These are phyloP conservation scores for Rhodamnia argentea DNA, from an alignment of 345 rosid species.

Conservation along the genomic window DNA sequence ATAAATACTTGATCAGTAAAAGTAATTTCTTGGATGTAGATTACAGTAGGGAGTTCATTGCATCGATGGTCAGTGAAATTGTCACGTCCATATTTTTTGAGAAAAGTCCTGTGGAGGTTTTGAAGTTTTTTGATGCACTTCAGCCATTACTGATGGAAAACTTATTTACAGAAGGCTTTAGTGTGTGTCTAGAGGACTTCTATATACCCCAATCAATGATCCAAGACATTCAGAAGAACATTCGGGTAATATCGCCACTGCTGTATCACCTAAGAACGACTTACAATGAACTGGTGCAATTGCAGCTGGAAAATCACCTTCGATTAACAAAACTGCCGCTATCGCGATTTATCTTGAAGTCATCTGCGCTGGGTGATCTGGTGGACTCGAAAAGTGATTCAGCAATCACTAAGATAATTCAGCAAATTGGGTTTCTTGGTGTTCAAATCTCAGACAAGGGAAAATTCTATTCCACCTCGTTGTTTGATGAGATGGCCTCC, in stretches of 20 bases:
- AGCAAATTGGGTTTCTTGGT: slow-evolving; percentile 85
- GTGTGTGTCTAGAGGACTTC: slow-evolving; percentile 64
- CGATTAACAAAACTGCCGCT: slow-evolving; percentile 34
- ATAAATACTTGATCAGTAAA: slow-evolving; percentile 39
- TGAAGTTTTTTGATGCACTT: slow-evolving; percentile 56
- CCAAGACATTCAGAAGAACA: slow-evolving; percentile 21
- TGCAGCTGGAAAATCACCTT: slow-evolving; percentile 67
- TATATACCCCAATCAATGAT: slow-evolving; percentile 36
- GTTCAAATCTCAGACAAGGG: slow-evolving; percentile 78
- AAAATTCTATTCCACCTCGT: slow-evolving; percentile 62
- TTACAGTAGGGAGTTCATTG: slow-evolving; percentile 33
- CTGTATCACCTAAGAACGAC: slow-evolving; percentile 44
- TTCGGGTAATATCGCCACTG: slow-evolving; percentile 37
- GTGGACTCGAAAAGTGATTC: slow-evolving; percentile 80
- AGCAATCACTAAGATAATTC: slow-evolving; percentile 58
- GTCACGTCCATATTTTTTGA: slow-evolving; percentile 51
- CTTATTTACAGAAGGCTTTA: slow-evolving; percentile 53
- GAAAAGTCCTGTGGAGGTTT: slow-evolving; percentile 66
- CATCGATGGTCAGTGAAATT: slow-evolving; percentile 44
- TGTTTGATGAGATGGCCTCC: slow-evolving; percentile 67
- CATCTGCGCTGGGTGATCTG: slow-evolving; percentile 55
- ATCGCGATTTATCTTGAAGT: slow-evolving; percentile 41
- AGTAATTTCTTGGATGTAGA: slow-evolving; percentile 47
- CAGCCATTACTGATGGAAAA: slow-evolving; percentile 88
- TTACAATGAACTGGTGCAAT: slow-evolving; percentile 49